Base-by-base conservation (phyloP, 1,284 basidiomycete genomes). In the Leccinum solheimii region DNA sequence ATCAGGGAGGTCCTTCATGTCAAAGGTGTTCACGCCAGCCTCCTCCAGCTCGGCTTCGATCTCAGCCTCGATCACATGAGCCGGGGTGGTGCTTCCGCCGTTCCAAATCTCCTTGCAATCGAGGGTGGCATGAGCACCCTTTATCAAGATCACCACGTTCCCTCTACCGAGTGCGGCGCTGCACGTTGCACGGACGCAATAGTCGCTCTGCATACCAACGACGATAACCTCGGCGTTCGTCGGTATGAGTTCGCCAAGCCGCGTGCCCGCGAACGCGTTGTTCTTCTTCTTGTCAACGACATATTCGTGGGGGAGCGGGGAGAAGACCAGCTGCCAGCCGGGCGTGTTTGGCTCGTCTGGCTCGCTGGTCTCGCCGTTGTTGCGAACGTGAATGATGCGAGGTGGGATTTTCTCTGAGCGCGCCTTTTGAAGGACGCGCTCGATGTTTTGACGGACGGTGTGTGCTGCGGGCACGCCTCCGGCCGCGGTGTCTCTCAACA, bases 271-370 rank as follows among this genome's bases (percentile, higher is more conserved):
- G 65, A 89, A 90, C 23, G 87, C 86, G 68, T 88, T 89, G 76
- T 86, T 87, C 76, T 87, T 88, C 63, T 75, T 75, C 76, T 88
- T 89, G 76, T 89, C 86, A 58, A 89, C 66, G 58, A 87, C 76
- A 57, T 73, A 71, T 72, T 88, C 86, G 65, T 76, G 69, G 0
- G 79, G 69, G 11, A 78, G 78, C 1, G 83, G 81, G 9, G 75
- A 66, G 70, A 84, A 82, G 63, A 81, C 79, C 68, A 89, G 83
- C 66, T 82, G 72, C 86, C 86, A 88, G 6, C 85, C 84, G 4
- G 77, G 70, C 0, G 81, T 75, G 62, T 77, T 65, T 0, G 77
- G 80, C 68, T 85, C 83, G 73, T 88, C 87, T 3, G 80, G 72
- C n/a, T 88, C 86, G 56, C 85, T 81, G 2, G 69, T 67, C 64